Base-by-base conservation (phyloP, 805 yeast species). In the Torulaspora quercuum region DNA sequence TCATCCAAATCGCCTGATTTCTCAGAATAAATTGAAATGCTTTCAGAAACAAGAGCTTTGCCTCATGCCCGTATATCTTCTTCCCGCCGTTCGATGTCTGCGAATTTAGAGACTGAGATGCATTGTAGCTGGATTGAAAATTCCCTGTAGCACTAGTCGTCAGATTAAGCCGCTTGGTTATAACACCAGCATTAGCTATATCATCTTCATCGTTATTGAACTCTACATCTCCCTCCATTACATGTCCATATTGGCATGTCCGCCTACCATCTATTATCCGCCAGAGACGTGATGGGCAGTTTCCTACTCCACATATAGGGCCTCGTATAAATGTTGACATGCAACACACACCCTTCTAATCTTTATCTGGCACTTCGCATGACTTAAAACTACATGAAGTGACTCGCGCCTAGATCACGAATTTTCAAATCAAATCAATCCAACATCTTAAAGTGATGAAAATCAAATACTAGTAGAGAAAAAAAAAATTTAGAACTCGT, bases 171-270 rank as follows among this genome's bases (percentile, higher is more conserved):
- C 85, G 65, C 50, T 75, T 68, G 4, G 86, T 77, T 8, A 67
- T 64, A 8, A 70, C 70, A n/a, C 57, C 57, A 8, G 44, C 48
- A 6, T 47, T 46, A 29, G 57, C 64, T 19, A 60, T 59, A 22
- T 74, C 82, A 42, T 80, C 90, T n/a, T 81, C 88, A 30, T 86
- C 95, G 51, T 86, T 90, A 45, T 83, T 84, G 44, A 78, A 69
- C 56, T 86, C 95, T 17, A 82, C 55, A 44, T 80, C 82, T 22
- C 89, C 88, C 46, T 80, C 90, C 60, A 76, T 75, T 13, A 89
- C 88, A 62, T 90, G 98, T 4, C 97, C 97, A 53, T 75, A 82
- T 51, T 84, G 90, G 57, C 98, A 90, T 7, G 89, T 80, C 39
- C 79, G 72, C 33, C 76, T 76, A 16, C 98, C 98, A 51, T 83